Percentiles rank a stretch among this genome's conserved stretches.
These are phyloP conservation scores for Thermothelomyces thermophilus DNA, from an alignment of 2,329 filamentous ascomycete species.

Conservation along the genomic window DNA sequence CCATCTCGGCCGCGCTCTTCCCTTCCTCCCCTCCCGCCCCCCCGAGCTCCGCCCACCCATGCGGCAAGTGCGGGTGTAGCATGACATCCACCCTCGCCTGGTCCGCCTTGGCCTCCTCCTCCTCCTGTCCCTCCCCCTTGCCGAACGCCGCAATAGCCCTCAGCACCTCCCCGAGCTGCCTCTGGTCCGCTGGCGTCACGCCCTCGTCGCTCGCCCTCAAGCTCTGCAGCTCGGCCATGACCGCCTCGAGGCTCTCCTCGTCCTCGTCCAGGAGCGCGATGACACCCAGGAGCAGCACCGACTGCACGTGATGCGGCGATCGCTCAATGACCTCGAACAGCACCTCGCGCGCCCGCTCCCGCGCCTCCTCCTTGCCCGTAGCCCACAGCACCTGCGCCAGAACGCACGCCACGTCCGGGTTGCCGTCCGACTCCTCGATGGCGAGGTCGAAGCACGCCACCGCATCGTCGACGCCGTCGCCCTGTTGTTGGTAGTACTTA, in stretches of 20 bases:
- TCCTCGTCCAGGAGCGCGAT: constrained; percentile 79
- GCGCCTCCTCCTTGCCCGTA: constrained; percentile 67
- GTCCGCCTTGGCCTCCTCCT: constrained; percentile 45
- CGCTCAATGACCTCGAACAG: constrained; percentile 75
- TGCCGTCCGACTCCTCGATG: constrained; percentile 65
- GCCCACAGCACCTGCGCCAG: constrained; percentile 92
- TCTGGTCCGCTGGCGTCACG: constrained; percentile 57
- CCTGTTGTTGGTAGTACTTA: constrained; percentile 55
- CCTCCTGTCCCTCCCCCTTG: constrained; percentile 26
- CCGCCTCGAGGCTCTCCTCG: constrained; percentile 70
- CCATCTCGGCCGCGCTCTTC: constrained; percentile 64
- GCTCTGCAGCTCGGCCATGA: constrained; percentile 66
- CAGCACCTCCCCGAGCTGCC: constrained; percentile 66
- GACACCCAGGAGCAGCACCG: constrained; percentile 73
- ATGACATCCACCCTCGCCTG: constrained; percentile 73
- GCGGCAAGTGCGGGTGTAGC: constrained; percentile 69
- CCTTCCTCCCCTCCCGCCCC: constrained; percentile 34
- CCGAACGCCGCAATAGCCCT: constrained; percentile 60
- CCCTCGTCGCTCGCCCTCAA: constrained; percentile 59
- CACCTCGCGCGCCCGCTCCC: constrained; percentile 67
- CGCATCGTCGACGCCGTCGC: constrained; percentile 58
- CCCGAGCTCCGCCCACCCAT: constrained; percentile 74
- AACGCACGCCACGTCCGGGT: constrained; percentile 80
- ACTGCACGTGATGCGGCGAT: constrained; percentile 67
- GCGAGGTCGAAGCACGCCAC: constrained; percentile 75